phyloP scores from a whole-genome alignment of 768 basidiomycete species.

The Amanita fuliginea region DNA sequence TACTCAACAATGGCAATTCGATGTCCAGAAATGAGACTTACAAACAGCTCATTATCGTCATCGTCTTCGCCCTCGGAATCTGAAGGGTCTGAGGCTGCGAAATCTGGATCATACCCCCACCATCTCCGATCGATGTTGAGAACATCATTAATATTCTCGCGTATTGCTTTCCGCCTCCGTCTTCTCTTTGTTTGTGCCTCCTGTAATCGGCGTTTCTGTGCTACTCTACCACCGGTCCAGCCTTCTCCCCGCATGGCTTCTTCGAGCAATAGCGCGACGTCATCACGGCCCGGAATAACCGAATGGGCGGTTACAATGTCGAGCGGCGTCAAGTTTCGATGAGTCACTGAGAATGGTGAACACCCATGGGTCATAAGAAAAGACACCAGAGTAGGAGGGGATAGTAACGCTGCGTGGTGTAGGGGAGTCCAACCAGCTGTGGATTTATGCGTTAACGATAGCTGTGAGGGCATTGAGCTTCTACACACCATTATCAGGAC shows the following conservation, averaged over 20 bases:
- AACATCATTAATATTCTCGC: slow-evolving; percentile 44
- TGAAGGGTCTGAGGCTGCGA: slow-evolving; percentile 26
- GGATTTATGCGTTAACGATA: slow-evolving; percentile 5
- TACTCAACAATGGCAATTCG: slow-evolving; percentile 11
- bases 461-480: not conserved
- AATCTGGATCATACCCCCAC: slow-evolving; percentile 50
- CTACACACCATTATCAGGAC: slow-evolving; percentile 47
- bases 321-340: slow-evolving; percentile 71
- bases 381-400: slow-evolving; percentile 85
- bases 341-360: slow-evolving; percentile 68
- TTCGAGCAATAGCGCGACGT: slow-evolving; percentile 77
- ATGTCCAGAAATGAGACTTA: slow-evolving; percentile 16
- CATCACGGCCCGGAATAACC: slow-evolving; percentile 69
- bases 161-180: slow-evolving; percentile 41
- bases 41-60: slow-evolving; percentile 40
- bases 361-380: slow-evolving; percentile 90
- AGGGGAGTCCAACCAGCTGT: slow-evolving; percentile 92
- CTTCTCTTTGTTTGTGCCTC: slow-evolving; percentile 49
- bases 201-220: slow-evolving; percentile 45
- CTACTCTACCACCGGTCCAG: slow-evolving; percentile 72
- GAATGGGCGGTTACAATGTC: slow-evolving; percentile 86
- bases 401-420: slow-evolving; percentile 81
- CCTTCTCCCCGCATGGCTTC: slow-evolving; percentile 83
- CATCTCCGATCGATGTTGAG: slow-evolving; percentile 49
- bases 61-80: slow-evolving; percentile 33